Evolutionary conservation across 257 asterid species (phyloP).

Genomic region (Mentha longifolia): DNA sequence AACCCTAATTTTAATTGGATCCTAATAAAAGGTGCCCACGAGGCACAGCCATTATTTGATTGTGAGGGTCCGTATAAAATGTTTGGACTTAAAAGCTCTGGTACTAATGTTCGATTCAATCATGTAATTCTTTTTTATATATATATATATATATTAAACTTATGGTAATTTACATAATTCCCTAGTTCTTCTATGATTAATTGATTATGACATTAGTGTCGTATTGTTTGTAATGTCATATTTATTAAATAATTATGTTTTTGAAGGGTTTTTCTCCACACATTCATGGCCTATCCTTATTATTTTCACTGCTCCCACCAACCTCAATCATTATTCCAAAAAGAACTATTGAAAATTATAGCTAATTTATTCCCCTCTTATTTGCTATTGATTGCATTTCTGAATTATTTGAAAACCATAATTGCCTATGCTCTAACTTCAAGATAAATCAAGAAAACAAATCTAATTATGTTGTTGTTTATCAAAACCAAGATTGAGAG

Average conservation of each 20-base stretch:
- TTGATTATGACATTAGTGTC: conserved; percentile 13
- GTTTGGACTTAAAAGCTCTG: background rate
- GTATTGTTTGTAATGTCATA: conserved; percentile 17
- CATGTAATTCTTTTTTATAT: background rate
- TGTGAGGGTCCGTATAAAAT: background rate
- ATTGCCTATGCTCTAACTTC: conserved; percentile 31
- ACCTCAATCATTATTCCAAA: conserved; percentile 41
- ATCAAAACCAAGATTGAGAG: background rate
- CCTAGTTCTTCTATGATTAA: conserved; percentile 1
- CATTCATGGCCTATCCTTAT: conserved; percentile 20
- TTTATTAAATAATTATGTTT: conserved; percentile 32
- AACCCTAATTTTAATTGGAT: no score
- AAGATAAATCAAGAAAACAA: conserved; percentile 10
- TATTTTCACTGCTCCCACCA: conserved; percentile 41
- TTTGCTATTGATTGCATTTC: conserved; percentile 26
- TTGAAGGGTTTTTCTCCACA: background rate
- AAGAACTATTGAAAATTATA: conserved; percentile 10
- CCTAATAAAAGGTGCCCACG: no score
- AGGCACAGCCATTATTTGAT: no score
- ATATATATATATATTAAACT: no score
- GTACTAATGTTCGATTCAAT: background rate
- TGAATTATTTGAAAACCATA: conserved; percentile 8
- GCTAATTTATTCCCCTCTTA: conserved; percentile 11
- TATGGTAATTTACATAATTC: background rate
- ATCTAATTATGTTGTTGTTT: background rate